Percentiles rank a stretch among this genome's conserved stretches.
Conservation (phyloP, 306 rosid species). For the Hippophae rhamnoides region DNA sequence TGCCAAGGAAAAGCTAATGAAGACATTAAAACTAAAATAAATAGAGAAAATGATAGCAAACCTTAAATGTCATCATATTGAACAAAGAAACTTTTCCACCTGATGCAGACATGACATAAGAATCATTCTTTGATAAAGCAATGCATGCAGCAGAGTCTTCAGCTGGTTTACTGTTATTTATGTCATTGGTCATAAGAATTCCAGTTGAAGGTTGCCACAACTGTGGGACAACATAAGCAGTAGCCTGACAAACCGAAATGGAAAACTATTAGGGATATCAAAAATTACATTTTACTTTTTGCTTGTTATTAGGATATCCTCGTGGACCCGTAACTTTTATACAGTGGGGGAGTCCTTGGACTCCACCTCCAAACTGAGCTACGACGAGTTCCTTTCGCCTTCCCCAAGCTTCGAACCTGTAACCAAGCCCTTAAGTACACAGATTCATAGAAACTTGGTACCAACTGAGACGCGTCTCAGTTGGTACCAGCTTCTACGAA, state of each 20-base stretch:
- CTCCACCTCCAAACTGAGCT: too few relatives aligned
- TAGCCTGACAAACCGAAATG: slow-evolving; percentile 25
- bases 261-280: slow-evolving; percentile 6
- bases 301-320: too few relatives aligned
- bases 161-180: slow-evolving; percentile 28
- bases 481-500: too few relatives aligned
- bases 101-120: slow-evolving; percentile 43
- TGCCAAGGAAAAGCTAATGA: too few relatives aligned
- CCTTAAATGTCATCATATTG: slow-evolving; percentile 46
- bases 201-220: slow-evolving; percentile 41
- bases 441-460: too few relatives aligned
- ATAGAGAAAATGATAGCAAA: slow-evolving; percentile 5
- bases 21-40: not conserved
- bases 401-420: too few relatives aligned
- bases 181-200: slow-evolving; percentile 35
- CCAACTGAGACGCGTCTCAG: too few relatives aligned
- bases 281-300: not conserved
- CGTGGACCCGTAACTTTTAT: too few relatives aligned
- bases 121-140: slow-evolving; percentile 38
- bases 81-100: slow-evolving; percentile 40
- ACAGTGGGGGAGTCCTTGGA: too few relatives aligned
- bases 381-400: too few relatives aligned
- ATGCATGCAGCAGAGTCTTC: slow-evolving; percentile 39
- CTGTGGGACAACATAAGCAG: slow-evolving; percentile 31
- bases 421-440: too few relatives aligned